phyloP scores from a whole-genome alignment of 2,329 filamentous ascomycete species.

The Arthrinium phaeospermum region DNA sequence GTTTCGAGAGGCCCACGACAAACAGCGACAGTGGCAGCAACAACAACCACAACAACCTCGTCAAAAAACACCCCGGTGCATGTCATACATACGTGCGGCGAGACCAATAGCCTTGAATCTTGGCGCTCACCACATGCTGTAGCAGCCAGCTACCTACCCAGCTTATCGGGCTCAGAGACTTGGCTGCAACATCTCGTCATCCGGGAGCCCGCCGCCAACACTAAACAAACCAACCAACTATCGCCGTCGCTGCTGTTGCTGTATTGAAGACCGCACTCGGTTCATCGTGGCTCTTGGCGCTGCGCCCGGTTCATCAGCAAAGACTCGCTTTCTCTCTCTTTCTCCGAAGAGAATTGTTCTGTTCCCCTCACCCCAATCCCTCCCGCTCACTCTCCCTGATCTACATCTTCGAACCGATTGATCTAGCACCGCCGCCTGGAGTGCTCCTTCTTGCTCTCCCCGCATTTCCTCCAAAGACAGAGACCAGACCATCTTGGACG shows the following conservation, averaged over 20 bases:
- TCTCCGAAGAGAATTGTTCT: neutral
- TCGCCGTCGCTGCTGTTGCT: neutral
- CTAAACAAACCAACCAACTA: slow-evolving; percentile 12
- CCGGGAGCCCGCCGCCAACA: slow-evolving; percentile 12
- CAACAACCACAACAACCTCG: neutral
- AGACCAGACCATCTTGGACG: slow-evolving; percentile 6
- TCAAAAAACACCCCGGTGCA: neutral
- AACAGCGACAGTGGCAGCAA: neutral
- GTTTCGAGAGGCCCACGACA: neutral
- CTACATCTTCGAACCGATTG: neutral
- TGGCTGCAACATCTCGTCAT: slow-evolving; percentile 12
- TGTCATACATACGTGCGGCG: slow-evolving; percentile 13
- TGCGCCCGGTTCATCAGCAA: slow-evolving; percentile 4
- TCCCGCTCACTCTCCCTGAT: neutral
- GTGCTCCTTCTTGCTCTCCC: slow-evolving; percentile 1
- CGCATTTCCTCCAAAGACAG: neutral
- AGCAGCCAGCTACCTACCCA: neutral
- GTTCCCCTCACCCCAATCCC: neutral
- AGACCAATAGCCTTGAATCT: slow-evolving; percentile 9
- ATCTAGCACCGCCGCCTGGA: neutral
- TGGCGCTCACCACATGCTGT: slow-evolving; percentile 12
- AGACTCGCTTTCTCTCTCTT: neutral
- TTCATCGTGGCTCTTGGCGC: slow-evolving; percentile 15
- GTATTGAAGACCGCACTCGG: neutral
- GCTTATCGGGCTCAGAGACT: slow-evolving; percentile 15